These are phyloP conservation scores for Colletotrichum noveboracense DNA, from an alignment of 2,329 filamentous ascomycete genomes.

Conservation along the genomic window DNA sequence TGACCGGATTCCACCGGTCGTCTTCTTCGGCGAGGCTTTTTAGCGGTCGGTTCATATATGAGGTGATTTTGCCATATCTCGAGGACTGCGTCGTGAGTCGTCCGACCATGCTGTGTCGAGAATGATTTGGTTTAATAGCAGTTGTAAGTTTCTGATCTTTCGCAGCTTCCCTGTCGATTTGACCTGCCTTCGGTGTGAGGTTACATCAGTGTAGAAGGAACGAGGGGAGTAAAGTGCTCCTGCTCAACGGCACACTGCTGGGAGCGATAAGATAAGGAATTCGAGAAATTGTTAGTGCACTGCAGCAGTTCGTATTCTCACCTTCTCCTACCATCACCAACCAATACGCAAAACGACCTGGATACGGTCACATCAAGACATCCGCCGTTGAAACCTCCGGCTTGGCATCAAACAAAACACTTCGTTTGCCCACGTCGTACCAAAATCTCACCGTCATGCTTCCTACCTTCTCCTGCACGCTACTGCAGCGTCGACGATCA, in stretches of 20 bases:
- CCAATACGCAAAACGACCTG: background rate
- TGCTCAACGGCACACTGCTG: background rate
- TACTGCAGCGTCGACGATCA: background rate
- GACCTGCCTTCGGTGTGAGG: accelerated
- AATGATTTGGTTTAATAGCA: background rate
- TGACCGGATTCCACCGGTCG: accelerated
- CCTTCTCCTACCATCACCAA: background rate
- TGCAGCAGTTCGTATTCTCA: background rate
- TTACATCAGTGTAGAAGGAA: background rate
- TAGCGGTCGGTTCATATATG: accelerated
- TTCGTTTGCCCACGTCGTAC: background rate
- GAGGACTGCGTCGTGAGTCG: background rate
- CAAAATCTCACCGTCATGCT: background rate
- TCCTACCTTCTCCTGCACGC: background rate
- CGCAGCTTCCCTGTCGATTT: background rate
- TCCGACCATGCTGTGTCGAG: background rate
- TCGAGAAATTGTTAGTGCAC: background rate
- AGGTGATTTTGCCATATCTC: background rate
- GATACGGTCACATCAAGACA: background rate
- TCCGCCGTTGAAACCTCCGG: background rate
- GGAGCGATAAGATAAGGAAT: background rate
- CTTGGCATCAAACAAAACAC: background rate
- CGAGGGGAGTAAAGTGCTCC: background rate
- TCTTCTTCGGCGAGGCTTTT: background rate
- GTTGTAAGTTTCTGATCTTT: background rate